Percentiles rank a stretch among this genome's conserved stretches.
These are phyloP conservation scores for Collariella sp. DNA, from an alignment of 495 filamentous ascomycete species.

Conservation along the genomic window DNA sequence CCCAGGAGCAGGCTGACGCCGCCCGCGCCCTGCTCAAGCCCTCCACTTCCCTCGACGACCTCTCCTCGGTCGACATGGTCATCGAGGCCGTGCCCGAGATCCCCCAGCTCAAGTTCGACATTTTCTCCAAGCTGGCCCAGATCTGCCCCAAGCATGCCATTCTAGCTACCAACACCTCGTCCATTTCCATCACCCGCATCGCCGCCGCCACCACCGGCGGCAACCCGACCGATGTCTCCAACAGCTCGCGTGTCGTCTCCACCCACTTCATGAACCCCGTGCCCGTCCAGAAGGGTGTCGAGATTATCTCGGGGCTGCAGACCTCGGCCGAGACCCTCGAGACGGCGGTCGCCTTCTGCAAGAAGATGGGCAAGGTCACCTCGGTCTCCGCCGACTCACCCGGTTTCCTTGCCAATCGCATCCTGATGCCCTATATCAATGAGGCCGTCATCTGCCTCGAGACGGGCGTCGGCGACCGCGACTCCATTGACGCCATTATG, in stretches of 20 bases:
- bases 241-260: conserved; percentile 79
- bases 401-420: conserved; percentile 92
- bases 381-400: conserved; percentile 81
- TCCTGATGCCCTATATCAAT: conserved; percentile 99
- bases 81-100: conserved; percentile 98
- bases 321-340: conserved; percentile 74
- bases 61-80: conserved; percentile 86
- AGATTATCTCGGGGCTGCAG: conserved; percentile 91
- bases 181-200: conserved; percentile 94
- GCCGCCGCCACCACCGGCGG: conserved; percentile 67
- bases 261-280: conserved; percentile 99
- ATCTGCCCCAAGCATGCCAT: conserved; percentile 82
- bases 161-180: conserved; percentile 94
- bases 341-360: conserved; percentile 77
- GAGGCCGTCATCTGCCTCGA: conserved; percentile 96
- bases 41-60: conserved; percentile 65
- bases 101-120: conserved; percentile 71
- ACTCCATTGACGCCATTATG: conserved; percentile 97
- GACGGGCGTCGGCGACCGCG: conserved; percentile 75
- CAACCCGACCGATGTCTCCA: conserved; percentile 67
- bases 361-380: conserved; percentile 86
- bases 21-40: conserved; percentile 58
- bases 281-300: conserved; percentile 91
- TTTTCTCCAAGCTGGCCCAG: conserved; percentile 77
- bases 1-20: conserved; percentile 64